Conservation (phyloP, 371 early-diverging fungal genomes). For the Coemansia sp. region DNA sequence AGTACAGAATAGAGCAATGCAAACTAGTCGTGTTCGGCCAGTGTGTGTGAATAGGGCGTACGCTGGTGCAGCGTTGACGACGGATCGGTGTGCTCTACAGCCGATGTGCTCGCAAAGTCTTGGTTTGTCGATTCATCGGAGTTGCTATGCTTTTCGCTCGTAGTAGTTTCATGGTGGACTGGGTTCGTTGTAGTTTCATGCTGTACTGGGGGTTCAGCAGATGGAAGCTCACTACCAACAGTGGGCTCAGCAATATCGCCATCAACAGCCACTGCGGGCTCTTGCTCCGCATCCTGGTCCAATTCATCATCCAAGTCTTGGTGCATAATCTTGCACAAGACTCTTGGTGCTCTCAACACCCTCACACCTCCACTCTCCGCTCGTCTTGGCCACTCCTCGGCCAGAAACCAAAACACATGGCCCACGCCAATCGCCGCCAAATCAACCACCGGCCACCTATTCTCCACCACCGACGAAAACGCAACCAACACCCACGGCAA, state of each 20-base stretch:
- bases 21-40: neutral
- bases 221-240: neutral
- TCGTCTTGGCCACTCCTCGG: conserved; percentile 84
- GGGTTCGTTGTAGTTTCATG: no score
- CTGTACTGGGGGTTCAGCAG: neutral
- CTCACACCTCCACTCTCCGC: conserved; percentile 46
- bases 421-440: conserved; percentile 84
- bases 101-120: conserved; percentile 5
- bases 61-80: conserved; percentile 9
- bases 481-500: conserved; percentile 88
- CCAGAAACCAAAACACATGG: conserved; percentile 91
- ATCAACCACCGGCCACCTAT: conserved; percentile 76
- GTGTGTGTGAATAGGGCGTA: neutral
- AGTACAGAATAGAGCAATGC: neutral
- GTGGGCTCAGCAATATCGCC: neutral
- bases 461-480: conserved; percentile 68
- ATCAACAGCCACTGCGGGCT: neutral
- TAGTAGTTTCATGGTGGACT: neutral
- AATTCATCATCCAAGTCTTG: conserved; percentile 21
- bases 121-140: neutral
- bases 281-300: neutral
- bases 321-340: conserved; percentile 34
- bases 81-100: neutral
- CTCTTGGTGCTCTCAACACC: conserved; percentile 34
- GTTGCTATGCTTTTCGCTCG: neutral